These are phyloP conservation scores for Yamadazyma dushanensis DNA, from an alignment of 1,139 yeast species.

Conservation along the genomic window DNA sequence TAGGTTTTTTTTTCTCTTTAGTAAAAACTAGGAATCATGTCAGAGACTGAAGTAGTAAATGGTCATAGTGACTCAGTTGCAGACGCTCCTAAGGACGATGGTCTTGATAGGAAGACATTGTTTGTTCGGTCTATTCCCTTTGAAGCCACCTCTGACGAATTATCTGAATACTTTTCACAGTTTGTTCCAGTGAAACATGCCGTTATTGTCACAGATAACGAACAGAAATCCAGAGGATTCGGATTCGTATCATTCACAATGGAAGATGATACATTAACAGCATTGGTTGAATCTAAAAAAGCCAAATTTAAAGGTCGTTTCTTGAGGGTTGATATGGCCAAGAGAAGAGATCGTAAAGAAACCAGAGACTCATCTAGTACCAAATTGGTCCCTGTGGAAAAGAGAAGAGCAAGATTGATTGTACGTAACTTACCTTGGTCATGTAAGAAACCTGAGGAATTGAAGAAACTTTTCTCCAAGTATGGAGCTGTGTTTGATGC, in stretches of 20 bases:
- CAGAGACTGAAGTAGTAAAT: constrained; percentile 6
- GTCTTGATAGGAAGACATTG: constrained; percentile 62
- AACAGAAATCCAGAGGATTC: constrained; percentile 81
- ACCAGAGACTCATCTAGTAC: constrained; percentile 18
- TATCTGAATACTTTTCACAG: constrained; percentile 82
- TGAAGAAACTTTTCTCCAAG: constrained; percentile 68
- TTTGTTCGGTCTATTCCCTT: constrained; percentile 84
- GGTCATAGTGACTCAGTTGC: neutral
- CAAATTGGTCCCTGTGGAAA: constrained; percentile 42
- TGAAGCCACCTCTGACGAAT: constrained; percentile 77
- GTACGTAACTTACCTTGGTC: constrained; percentile 96
- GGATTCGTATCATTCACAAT: constrained; percentile 91
- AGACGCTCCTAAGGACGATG: constrained; percentile 24
- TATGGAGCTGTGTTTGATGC: constrained; percentile 91
- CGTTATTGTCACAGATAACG: constrained; percentile 78
- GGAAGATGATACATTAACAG: constrained; percentile 81
- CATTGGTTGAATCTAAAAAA: constrained; percentile 68
- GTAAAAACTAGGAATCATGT: constrained; percentile 8
- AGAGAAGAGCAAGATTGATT: constrained; percentile 80
- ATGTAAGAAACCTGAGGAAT: constrained; percentile 70
- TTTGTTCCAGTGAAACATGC: constrained; percentile 96
- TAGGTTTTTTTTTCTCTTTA: neutral
- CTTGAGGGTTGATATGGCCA: constrained; percentile 83
- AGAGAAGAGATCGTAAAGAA: constrained; percentile 80
- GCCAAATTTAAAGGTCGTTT: constrained; percentile 64